Evolutionary conservation across 345 rosid species (phyloP), one percentile per base, ranked within the genome.

Genomic region (Syzygium aqueum): DNA sequence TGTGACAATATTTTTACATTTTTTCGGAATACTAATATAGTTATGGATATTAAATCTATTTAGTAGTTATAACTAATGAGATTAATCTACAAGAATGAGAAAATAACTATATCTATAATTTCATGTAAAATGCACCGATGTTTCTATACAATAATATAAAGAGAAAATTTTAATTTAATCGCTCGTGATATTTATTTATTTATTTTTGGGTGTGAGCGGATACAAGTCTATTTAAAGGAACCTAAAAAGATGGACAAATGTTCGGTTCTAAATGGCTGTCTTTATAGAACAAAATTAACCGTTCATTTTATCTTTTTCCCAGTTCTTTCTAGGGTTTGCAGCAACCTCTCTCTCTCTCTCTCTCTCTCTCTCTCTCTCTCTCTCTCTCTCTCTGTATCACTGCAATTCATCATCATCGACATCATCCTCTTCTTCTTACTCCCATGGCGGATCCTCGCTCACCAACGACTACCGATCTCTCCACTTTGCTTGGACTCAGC

Each of bases 401-500:
- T 16, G 40, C 30, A 23, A 10, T 4, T 51, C 33, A 5, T 51
- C 19, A 84, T 7, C 85, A 19, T 78, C n/a, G 2, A n/a, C 54
- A 7, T 83, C 52, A 2, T 49, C 85, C 8, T n/a, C 85, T 5
- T 49, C 54, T 16, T 84, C 85, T 10, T 27, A 25, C 53, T 51
- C 30, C 30, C 87, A 87, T 87, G 89, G 86, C 77, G 19, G 86
- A 87, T 28, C 84, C 89, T 25, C 89, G 73, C 40, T 87, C 89
- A 11, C 67, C 89, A 65, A 84, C 51, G 59, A 51, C 89, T 19
- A 59, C 85, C 28, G 86, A 87, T 37, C 84, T 84, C 63, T 65
- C 63, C 86, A 84, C 84, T 11, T 50, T 87, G 65, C 65, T 87
- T 21, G 84, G 89, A 14, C 7, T 33, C 49, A 61, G 37, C 67